Conservation (phyloP, 768 basidiomycete genomes). For the Lanmaoa pseudosensibilis region DNA sequence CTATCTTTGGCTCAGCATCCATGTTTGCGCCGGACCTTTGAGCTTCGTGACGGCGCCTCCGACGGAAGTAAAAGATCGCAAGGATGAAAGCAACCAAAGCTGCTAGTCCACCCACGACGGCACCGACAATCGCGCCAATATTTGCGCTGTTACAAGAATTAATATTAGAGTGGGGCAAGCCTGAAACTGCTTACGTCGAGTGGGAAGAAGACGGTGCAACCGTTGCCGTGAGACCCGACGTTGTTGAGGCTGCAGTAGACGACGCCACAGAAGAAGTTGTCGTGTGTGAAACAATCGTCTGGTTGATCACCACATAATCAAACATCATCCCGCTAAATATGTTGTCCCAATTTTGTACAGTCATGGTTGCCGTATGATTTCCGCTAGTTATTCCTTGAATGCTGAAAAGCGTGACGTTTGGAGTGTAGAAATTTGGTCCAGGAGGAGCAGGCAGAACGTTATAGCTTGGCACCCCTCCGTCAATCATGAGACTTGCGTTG, state of each 20-base stretch:
- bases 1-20: background rate
- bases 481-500: conserved; percentile 16
- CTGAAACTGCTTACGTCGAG: background rate
- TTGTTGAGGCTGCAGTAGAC: background rate
- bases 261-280: background rate
- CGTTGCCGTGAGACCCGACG: background rate
- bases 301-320: conserved; percentile 19
- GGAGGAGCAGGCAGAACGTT: conserved; percentile 13
- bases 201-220: background rate
- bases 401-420: conserved; percentile 16
- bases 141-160: background rate
- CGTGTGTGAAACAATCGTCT: conserved; percentile 8
- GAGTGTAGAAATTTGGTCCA: conserved; percentile 8
- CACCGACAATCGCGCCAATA: conserved; percentile 13
- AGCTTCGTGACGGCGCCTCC: background rate
- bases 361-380: conserved; percentile 16
- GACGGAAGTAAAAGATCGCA: conserved; percentile 4
- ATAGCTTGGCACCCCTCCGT: conserved; percentile 5
- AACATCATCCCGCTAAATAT: conserved; percentile 19
- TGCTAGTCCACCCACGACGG: conserved; percentile 12
- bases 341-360: conserved; percentile 12
- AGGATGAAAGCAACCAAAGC: conserved; percentile 4
- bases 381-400: conserved; percentile 14
- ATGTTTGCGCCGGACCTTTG: background rate
- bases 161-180: background rate